Base-by-base conservation (phyloP, 768 basidiomycete genomes). In the Rhizopogon roseolus region DNA sequence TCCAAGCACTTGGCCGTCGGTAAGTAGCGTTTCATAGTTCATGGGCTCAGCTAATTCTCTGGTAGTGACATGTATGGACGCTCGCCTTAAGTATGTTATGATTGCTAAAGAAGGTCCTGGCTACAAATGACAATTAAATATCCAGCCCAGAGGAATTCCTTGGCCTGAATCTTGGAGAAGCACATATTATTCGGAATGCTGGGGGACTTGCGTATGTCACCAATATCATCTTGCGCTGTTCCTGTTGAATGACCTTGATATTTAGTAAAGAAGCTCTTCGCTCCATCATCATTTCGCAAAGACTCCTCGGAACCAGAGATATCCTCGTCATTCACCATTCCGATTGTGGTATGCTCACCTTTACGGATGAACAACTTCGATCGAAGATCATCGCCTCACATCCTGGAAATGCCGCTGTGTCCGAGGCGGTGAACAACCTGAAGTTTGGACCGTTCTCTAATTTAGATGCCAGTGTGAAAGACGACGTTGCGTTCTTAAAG, bases 121-220 rank as follows among this genome's bases (percentile, higher is more conserved):
- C 22, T 36, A 28, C 44, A 48, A 45, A 40, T 60, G 28, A 49
- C 52, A 49, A 16, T 50, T 44, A 27, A 54, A 9, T 36, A 36
- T 13, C 34, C 60, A 85, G 83, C 61, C 81, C 81, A 28, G 79
- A 78, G 37, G 71, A 76, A 10, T 77, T 82, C 44, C 75, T 87
- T 17, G 85, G 84, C 14, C 73, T 86, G 50, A 69, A 81, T 16
- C 76, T 85, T 34, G 87, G 87, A 42, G 85, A 86, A 46, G 83
- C 85, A 3, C 85, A 87, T 67, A 73, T 88, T 49, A 86, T 88
- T 56, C 77, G 87, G 19, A 90, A 88, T 64, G 86, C 84, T n/a
- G 86, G 86, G 28, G 84, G 85, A 22, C 64, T 71, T 55, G 83
- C 79, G 84, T 85, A 66, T 29, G 81, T 76, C 2, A 6, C 40